Evolutionary conservation across 73 alveolate genomes (phyloP), one percentile per base, ranked within the genome.

Genomic region (Uronychia setigera): DNA sequence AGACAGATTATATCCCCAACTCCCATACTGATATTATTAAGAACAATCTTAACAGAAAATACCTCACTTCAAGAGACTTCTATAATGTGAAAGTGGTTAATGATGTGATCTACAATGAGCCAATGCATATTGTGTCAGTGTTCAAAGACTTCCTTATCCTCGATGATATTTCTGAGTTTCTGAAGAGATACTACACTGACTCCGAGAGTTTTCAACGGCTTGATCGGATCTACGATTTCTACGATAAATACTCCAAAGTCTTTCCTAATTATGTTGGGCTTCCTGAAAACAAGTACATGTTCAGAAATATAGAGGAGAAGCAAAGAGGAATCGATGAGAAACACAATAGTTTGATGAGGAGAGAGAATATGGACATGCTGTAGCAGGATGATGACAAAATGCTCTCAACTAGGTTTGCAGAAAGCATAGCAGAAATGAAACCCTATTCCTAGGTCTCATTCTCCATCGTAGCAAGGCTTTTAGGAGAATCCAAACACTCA

Each of bases 141-240:
- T 96, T 96, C 60, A 96, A 96, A 88, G 99, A 96, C 79, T 95
- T 87, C 85, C 89, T 95, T 84, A 95, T 95, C 26, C 87, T 80
- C 60, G 97, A 94, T 59, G 98, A 95, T 91, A 92, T 83, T 29
- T 82, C 95, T 78, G 98, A 95, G 85, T 95, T 95, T 88, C 88
- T 95, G 31, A 93, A 92, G 87, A 79, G 95, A 83, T 83, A 80
- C 82, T 95, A 95, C 79, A 93, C 87, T 76, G 79, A 75, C 46
- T 67, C 84, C 13, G 97, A 95, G 80, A 81, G 93, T 26, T 74
- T 80, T 31, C 84, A 78, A 31, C 77, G 94, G 59, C 93, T 95
- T 33, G 97, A 95, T 0, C 92, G 92, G 88, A 95, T 95, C 29
- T 95, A 76, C 78, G 98, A 95, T 75, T 95, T 91, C 78, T 95